These are phyloP conservation scores for Geranomyces michiganensis DNA, from an alignment of 192 early-diverging fungal genomes.

Conservation along the genomic window DNA sequence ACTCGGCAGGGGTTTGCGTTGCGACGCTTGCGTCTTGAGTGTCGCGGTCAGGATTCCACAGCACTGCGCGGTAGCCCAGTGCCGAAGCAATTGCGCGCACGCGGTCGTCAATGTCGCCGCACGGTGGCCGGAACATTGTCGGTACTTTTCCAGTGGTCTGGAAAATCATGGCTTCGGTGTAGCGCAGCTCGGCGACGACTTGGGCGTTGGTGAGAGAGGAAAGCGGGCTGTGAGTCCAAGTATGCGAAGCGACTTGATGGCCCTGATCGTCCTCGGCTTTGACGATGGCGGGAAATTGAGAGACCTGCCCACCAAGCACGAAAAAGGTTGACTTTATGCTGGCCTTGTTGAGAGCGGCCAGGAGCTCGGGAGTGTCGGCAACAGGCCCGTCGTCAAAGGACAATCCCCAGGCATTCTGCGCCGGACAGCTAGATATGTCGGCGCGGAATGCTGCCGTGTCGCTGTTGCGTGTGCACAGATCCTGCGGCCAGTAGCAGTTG, in stretches of 20 bases:
- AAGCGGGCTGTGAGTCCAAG: slow-evolving; percentile 62
- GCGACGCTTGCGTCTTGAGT: neutral
- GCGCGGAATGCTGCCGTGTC: slow-evolving; percentile 20
- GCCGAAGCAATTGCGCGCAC: slow-evolving; percentile 57
- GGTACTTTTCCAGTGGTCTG: slow-evolving; percentile 46
- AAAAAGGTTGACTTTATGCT: slow-evolving; percentile 40
- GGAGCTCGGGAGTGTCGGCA: slow-evolving; percentile 2
- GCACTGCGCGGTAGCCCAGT: slow-evolving; percentile 44
- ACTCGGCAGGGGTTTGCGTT: neutral
- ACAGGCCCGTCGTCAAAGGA: slow-evolving; percentile 37
- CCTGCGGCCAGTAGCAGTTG: slow-evolving; percentile 38
- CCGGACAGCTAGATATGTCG: slow-evolving; percentile 22
- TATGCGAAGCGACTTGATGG: slow-evolving; percentile 47
- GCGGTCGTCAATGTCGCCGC: slow-evolving; percentile 73
- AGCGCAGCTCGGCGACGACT: slow-evolving; percentile 68
- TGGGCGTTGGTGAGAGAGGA: slow-evolving; percentile 67
- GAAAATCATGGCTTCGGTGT: slow-evolving; percentile 42
- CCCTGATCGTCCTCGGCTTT: slow-evolving; percentile 31
- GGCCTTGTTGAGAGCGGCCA: neutral
- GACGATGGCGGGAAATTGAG: slow-evolving; percentile 22
- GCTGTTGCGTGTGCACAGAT: slow-evolving; percentile 26
- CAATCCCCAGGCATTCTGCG: slow-evolving; percentile 29
- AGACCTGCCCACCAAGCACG: slow-evolving; percentile 29
- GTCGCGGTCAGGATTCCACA: slow-evolving; percentile 45
- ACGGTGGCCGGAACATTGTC: slow-evolving; percentile 65